phyloP scores from a whole-genome alignment of 2,329 filamentous ascomycete genomes.

The Pezizomycotina sp. region DNA sequence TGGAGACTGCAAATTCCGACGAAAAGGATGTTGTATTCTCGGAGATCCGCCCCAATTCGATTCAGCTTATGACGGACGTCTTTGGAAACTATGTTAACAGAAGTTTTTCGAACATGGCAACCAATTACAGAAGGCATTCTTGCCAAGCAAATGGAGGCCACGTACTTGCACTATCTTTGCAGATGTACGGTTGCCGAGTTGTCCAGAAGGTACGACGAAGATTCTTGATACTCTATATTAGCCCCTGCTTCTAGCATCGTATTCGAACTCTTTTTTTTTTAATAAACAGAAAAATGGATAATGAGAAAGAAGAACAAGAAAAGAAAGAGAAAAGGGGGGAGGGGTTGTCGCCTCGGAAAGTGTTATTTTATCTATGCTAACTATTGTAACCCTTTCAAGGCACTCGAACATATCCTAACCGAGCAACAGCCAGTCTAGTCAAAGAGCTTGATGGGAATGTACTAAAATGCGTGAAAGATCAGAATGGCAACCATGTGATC shows the following conservation, averaged over 20 bases:
- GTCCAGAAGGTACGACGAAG: constrained; percentile 60
- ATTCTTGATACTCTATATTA: constrained; percentile 17
- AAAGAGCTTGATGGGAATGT: constrained; percentile 67
- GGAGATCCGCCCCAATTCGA: constrained; percentile 67
- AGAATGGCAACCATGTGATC: constrained; percentile 91
- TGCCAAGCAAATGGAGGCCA: constrained; percentile 73
- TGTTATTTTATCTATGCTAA: constrained; percentile 1
- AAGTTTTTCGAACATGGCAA: constrained; percentile 95
- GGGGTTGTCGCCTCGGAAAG: no score
- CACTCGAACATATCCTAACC: constrained; percentile 75
- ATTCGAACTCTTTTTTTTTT: constrained; percentile 17
- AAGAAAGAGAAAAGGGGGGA: no score
- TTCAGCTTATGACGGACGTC: constrained; percentile 87
- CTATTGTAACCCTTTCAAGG: constrained; percentile 35
- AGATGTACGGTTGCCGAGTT: constrained; percentile 88
- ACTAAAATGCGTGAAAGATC: constrained; percentile 61
- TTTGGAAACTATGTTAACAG: constrained; percentile 99
- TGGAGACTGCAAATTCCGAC: constrained; percentile 84
- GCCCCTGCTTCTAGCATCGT: background rate
- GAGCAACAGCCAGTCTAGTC: constrained; percentile 76
- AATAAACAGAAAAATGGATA: no score
- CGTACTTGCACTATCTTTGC: constrained; percentile 59
- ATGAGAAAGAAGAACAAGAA: no score
- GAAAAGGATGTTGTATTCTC: constrained; percentile 83
- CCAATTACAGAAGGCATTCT: constrained; percentile 79